phyloP scores from a whole-genome alignment of 164 flowering plant species.

The Piper betle region DNA sequence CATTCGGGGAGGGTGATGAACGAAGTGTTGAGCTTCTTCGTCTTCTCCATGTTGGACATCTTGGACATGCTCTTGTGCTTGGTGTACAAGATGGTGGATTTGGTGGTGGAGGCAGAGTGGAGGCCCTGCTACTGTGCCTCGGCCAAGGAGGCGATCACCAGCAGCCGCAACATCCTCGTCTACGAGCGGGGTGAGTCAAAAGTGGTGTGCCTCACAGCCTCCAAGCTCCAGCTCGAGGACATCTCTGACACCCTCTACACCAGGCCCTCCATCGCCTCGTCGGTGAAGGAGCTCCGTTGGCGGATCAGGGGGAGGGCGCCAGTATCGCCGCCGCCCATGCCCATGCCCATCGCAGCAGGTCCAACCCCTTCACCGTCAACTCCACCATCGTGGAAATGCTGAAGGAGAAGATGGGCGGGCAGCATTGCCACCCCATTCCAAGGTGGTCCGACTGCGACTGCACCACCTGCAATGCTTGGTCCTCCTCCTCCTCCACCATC shows the following conservation, averaged over 20 bases:
- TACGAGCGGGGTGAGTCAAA: slow-evolving; percentile 58
- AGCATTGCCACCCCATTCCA: slow-evolving; percentile 31
- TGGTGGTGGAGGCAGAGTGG: slow-evolving; percentile 75
- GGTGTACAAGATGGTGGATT: slow-evolving; percentile 48
- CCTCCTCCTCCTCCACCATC: slow-evolving; percentile 30
- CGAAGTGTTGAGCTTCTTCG: slow-evolving; percentile 56
- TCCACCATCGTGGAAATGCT: slow-evolving; percentile 76
- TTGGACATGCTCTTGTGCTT: slow-evolving; percentile 60
- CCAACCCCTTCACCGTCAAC: slow-evolving; percentile 34
- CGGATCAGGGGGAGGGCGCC: too few relatives aligned
- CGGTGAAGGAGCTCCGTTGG: too few relatives aligned
- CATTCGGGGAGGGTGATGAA: slow-evolving; percentile 29
- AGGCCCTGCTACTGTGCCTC: slow-evolving; percentile 85
- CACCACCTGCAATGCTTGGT: slow-evolving; percentile 53
- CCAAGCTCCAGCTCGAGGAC: too few relatives aligned
- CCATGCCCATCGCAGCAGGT: too few relatives aligned
- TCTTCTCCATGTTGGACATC: slow-evolving; percentile 60
- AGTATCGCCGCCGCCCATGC: too few relatives aligned
- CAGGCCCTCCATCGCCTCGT: too few relatives aligned
- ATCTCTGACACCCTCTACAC: too few relatives aligned
- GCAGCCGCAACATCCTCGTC: slow-evolving; percentile 59
- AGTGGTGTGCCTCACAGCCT: slow-evolving; percentile 22
- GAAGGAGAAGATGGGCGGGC: slow-evolving; percentile 56
- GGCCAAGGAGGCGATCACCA: slow-evolving; percentile 45
- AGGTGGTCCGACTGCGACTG: slow-evolving; percentile 97